These are phyloP conservation scores for Psophocarpus tetragonolobus DNA, from an alignment of 306 rosid genomes.

Conservation along the genomic window DNA sequence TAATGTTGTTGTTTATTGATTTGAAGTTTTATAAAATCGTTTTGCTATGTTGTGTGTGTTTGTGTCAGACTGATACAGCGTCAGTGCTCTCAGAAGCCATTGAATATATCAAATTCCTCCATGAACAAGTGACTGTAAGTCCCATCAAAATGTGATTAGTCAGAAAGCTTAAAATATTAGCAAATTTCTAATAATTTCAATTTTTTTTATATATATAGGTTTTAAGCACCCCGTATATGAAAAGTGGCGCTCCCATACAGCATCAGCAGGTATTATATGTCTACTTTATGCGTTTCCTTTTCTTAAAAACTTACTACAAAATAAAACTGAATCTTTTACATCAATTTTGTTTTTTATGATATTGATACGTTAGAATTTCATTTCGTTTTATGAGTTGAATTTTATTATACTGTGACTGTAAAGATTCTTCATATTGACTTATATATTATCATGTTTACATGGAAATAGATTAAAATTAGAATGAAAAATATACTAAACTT, in stretches of 20 bases:
- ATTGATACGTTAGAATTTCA: not conserved
- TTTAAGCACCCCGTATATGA: slow-evolving; percentile 91
- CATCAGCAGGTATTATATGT: slow-evolving; percentile 65
- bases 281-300: not conserved
- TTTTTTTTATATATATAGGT: slow-evolving; percentile 36
- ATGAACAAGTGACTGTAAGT: slow-evolving; percentile 89
- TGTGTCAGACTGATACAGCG: slow-evolving; percentile 90
- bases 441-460: too few relatives aligned
- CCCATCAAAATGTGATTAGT: slow-evolving; percentile 23
- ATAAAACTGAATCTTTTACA: not conserved
- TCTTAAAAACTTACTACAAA: not conserved
- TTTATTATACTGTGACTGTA: not conserved
- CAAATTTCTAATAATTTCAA: not conserved
- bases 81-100: slow-evolving; percentile 96
- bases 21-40: not conserved
- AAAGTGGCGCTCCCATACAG: slow-evolving; percentile 80
- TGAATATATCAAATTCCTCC: slow-evolving; percentile 90
- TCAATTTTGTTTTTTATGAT: not conserved
- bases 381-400: not conserved
- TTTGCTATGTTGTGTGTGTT: not conserved
- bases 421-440: not conserved
- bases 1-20: slow-evolving; percentile 6
- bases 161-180: not conserved
- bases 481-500: not conserved
- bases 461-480: too few relatives aligned